Evolutionary conservation across 169 alveolate species (phyloP).

Genomic region (Eimeria necatrix): DNA sequence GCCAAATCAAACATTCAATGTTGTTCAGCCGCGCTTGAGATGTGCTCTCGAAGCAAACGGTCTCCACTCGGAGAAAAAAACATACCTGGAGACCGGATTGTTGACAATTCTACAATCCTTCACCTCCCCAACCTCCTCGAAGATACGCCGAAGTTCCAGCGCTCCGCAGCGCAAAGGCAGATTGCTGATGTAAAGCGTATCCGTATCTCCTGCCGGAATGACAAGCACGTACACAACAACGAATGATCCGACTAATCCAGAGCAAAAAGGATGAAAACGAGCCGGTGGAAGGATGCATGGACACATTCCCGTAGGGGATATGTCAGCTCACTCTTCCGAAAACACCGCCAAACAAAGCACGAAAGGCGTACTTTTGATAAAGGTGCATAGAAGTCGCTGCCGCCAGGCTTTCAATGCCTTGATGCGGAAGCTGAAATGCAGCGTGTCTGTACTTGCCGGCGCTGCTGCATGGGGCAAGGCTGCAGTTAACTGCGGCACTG

Average conservation of each 20-base stretch:
- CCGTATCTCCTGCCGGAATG: constrained; percentile 52
- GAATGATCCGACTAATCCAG: not conserved
- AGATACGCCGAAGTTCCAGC: constrained; percentile 72
- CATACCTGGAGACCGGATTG: constrained; percentile 81
- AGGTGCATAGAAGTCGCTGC: constrained; percentile 77
- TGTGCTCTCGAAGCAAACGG: not conserved
- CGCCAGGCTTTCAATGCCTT: constrained; percentile 77
- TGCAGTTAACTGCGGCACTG: constrained; percentile 75
- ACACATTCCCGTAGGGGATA: constrained; percentile 68
- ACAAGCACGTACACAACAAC: not conserved
- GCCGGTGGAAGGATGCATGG: constrained; percentile 22
- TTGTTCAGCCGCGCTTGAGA: not conserved
- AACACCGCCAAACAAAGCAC: constrained; percentile 65
- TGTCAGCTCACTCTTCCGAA: constrained; percentile 5
- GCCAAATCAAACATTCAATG: not conserved
- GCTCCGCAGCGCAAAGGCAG: constrained; percentile 72
- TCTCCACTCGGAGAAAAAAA: not conserved
- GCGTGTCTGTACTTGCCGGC: constrained; percentile 71
- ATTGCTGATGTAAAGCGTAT: constrained; percentile 78
- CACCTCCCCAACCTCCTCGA: constrained; percentile 80
- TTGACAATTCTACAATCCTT: constrained; percentile 79
- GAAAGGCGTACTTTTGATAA: constrained; percentile 75
- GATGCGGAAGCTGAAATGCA: constrained; percentile 75
- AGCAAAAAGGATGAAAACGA: not conserved
- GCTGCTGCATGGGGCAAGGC: constrained; percentile 69